phyloP scores from a whole-genome alignment of 192 early-diverging fungal species.

The Coemansia sp. region DNA sequence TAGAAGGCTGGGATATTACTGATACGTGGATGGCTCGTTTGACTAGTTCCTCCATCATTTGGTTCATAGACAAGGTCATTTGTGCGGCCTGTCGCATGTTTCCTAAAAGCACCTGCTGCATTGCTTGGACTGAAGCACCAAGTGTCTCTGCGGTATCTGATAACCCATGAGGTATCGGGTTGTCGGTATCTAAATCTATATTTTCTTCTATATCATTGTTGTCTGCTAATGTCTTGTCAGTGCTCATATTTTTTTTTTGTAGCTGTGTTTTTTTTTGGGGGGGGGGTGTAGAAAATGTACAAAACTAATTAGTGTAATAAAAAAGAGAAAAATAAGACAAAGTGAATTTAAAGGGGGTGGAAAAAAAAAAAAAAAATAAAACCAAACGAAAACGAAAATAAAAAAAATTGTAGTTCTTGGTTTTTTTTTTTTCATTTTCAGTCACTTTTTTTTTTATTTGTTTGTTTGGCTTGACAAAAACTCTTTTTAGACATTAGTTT shows the following conservation, averaged over 20 bases:
- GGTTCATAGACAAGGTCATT: slow-evolving; percentile 52
- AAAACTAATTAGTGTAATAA: too few relatives aligned
- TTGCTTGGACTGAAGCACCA: slow-evolving; percentile 38
- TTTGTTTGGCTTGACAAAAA: too few relatives aligned
- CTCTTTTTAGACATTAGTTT: too few relatives aligned
- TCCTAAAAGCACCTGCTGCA: slow-evolving; percentile 39
- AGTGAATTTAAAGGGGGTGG: not conserved
- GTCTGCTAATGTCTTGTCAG: too few relatives aligned
- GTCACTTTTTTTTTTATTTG: not conserved
- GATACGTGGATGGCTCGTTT: slow-evolving; percentile 30
- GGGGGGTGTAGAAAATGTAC: too few relatives aligned
- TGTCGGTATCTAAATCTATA: not conserved
- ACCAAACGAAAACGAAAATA: slow-evolving; percentile 3
- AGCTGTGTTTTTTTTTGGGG: not conserved
- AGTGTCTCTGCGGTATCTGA: slow-evolving; percentile 36
- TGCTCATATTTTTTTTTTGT: not conserved
- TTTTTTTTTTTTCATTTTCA: not conserved
- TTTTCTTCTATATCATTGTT: too few relatives aligned
- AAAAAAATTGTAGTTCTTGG: not conserved
- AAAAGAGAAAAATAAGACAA: not conserved
- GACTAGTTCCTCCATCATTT: slow-evolving; percentile 55
- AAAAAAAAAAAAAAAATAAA: not conserved
- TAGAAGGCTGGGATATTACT: slow-evolving; percentile 25
- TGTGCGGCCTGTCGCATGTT: slow-evolving; percentile 52
- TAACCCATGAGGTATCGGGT: slow-evolving; percentile 8